Base-by-base conservation (phyloP, 2,329 filamentous ascomycete genomes). In the Trichocomaceae sp. region DNA sequence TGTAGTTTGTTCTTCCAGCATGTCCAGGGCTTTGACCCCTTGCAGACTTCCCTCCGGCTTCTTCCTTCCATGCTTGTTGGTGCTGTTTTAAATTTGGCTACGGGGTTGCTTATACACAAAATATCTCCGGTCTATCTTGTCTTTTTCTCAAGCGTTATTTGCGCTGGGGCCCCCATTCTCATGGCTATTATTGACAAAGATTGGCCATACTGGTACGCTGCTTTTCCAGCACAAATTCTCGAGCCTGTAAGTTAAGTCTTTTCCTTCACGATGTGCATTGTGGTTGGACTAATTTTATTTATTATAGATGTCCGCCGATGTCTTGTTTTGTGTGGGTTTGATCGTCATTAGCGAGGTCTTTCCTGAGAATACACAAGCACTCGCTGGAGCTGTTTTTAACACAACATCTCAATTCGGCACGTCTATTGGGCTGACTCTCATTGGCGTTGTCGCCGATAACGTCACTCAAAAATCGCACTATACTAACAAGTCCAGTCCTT, bases 371-470 rank as follows among this genome's bases (percentile, higher is more conserved):
- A 82, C 74, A 0, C 82, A 85, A 55, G 79, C 78, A 0, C 68
- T 85, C 0, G 81, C 80, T 0, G 83, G 82, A 0, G 81, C 79
- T 0, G 81, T 85, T 85, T n/a, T 84, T 65, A 83, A 82, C 58
- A 83, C 81, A 0, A 70, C 78, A 0, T 68, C 74, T 0, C 80
- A 84, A 59, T 77, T 84, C 52, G 82, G 81, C 0, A 76, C 74
- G 17, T 73, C 76, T 0, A 69, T 83, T 0, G 79, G 79, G 0
- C 63, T 83, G 2, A 78, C 78, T 8, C 64, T 79, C 1, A 75
- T 77, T 52, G 76, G 76, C 3, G 74, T 78, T 0, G 76, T 83
- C 26, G 23, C 48, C 13, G 23, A 33, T 6, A 33, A 15, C 8
- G 17, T 37, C 23, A 65, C 69, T 2, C 67, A 74, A 19, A 67